Base-by-base conservation (phyloP, 1,139 yeast species). In the Pichia sp. region DNA sequence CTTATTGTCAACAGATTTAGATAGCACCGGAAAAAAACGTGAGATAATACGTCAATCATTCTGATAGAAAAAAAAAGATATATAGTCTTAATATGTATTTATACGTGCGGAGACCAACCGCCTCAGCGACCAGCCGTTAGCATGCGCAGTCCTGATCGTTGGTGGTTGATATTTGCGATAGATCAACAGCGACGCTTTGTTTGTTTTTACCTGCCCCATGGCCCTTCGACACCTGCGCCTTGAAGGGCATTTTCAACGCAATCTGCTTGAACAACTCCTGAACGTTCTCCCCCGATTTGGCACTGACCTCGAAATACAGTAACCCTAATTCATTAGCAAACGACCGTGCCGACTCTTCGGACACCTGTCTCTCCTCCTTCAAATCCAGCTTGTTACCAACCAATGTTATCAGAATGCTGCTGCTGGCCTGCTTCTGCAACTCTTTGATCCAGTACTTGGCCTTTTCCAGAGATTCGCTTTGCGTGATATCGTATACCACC, bases 361-460 rank as follows among this genome's bases (percentile, higher is more conserved):
- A 72, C n/a, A 85, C 81, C 54, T 77, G 76, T 70, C 95, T 75
- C 30, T 73, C 75, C 1, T 72, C 79, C 10, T 70, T 73, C 61
- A 92, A 72, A 75, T 93, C 98, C 1, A 83, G 66, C 69, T 90
- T 90, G 67, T 86, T 86, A 8, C 92, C 97, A 10, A 90, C 95
- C 45, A 90, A 74, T 15, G 93, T 90, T 66, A 92, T 89, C 47
- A 92, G 86, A 53, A 93, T 86, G 54, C 88, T 87, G 58, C 85
- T 87, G 50, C 77, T 81, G 4, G 96, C 96, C 69, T 92, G 97
- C 65, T 89, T 87, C 72, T 90, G 92, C 61, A 95, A 78, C 72
- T 95, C 99, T 67, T 87, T 87, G 54, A 93, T 90, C 99, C 99
- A 95, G 52, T 90, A 87, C 69, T 90, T 92, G 1, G 99, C 99